Evolutionary conservation across 805 yeast genomes (phyloP), one percentile per base, ranked within the genome.

Genomic region (Cyberlindnera euphorbiae): DNA sequence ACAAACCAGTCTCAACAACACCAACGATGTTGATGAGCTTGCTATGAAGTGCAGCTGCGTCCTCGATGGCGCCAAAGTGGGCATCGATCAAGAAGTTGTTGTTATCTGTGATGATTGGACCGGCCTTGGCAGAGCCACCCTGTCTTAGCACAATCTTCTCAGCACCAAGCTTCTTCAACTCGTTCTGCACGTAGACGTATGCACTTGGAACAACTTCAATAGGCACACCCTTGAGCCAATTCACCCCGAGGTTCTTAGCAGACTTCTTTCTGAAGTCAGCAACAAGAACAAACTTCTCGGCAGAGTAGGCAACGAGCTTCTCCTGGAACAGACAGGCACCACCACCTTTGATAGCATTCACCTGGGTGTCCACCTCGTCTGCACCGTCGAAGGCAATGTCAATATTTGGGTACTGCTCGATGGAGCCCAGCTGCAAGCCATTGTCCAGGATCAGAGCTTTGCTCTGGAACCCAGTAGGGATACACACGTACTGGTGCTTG

Each of bases 321-420:
- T 93, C 99, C 65, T 90, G 98, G 65, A 93, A 82, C 45, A 88
- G 69, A 61, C 99, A 93, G 2, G 97, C 99, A 28, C 99, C 99
- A 32, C 99, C 99, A 48, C 99, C 99, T 64, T 93, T 93, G 59
- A 93, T 93, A 52, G 89, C 79, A 56, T 88, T 85, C 50, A 93
- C 69, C 15, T 70, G 56, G 5, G 75, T 56, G 60, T 90, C 98
- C 39, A 89, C 89, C 62, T 93, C 98, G 62, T 93, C 99, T 3
- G 98, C 97, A 30, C 99, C 99, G 60, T 93, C 99, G 58, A 93
- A 93, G 2, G 96, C 96, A 50, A 93, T 77, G 58, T 93, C 98
- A 30, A 93, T 66, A 17, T 71, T 71, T 3, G 95, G 85, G 32
- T 66, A 79, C 65, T 87, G 89, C 53, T 90, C 97, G 42, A 90